Conservation (phyloP, 2,329 filamentous ascomycete genomes). For the Periglandula ipomoeae region DNA sequence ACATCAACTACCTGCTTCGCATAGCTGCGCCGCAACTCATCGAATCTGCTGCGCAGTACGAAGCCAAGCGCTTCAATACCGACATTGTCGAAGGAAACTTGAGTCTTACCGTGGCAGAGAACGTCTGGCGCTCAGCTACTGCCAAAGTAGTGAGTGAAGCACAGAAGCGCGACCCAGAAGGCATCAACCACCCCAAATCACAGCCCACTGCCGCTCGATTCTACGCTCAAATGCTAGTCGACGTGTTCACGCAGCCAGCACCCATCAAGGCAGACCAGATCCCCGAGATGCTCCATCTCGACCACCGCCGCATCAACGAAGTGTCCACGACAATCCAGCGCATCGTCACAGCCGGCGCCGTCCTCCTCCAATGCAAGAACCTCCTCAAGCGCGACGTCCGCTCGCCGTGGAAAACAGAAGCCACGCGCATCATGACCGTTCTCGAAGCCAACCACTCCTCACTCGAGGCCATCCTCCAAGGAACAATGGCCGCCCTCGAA, state of each 20-base stretch:
- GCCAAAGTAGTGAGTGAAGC: constrained; percentile 57
- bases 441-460: constrained; percentile 48
- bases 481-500: constrained; percentile 54
- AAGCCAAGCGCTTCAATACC: constrained; percentile 61
- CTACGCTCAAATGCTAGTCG: constrained; percentile 67
- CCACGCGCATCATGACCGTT: constrained; percentile 59
- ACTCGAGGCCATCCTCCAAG: constrained; percentile 46
- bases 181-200: constrained; percentile 50
- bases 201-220: constrained; percentile 60
- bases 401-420: constrained; percentile 67
- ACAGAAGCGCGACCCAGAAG: constrained; percentile 59
- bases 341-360: constrained; percentile 64
- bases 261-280: constrained; percentile 44
- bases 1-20: constrained; percentile 71
- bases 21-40: constrained; percentile 63
- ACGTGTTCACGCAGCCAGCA: constrained; percentile 61
- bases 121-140: constrained; percentile 57
- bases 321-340: constrained; percentile 33
- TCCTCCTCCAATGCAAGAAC: constrained; percentile 74
- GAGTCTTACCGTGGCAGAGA: constrained; percentile 49
- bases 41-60: constrained; percentile 62
- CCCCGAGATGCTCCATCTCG: constrained; percentile 67
- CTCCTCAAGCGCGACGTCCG: constrained; percentile 73
- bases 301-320: constrained; percentile 49
- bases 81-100: constrained; percentile 49